Percentiles rank a stretch among this genome's conserved stretches.
Conservation (phyloP, 306 rosid genomes). For the Cicer pinnatifidum region DNA sequence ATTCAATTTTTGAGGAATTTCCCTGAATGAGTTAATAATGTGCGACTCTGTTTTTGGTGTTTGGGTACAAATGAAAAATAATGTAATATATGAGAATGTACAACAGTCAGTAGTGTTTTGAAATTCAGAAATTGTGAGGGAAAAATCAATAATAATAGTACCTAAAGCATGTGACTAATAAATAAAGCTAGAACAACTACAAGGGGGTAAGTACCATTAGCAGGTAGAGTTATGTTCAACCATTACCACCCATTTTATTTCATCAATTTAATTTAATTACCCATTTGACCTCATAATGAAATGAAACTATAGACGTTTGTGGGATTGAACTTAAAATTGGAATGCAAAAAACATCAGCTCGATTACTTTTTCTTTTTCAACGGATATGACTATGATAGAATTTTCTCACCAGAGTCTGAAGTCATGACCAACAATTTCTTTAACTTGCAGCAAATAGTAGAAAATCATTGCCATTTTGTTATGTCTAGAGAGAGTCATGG, state of each 20-base stretch:
- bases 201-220: neutral
- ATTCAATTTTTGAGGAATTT: constrained; percentile 34
- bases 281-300: neutral
- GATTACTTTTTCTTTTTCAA: constrained; percentile 1
- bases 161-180: neutral
- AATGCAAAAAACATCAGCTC: neutral
- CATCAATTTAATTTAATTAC: neutral
- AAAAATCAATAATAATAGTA: neutral
- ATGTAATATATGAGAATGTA: neutral
- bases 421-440: no score
- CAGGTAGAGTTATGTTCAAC: neutral
- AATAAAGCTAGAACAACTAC: neutral
- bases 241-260: neutral
- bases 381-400: neutral
- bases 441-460: no score
- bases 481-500: neutral
- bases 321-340: constrained; percentile 11
- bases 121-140: neutral
- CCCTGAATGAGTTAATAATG: constrained; percentile 22
- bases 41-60: constrained; percentile 4
- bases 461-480: no score
- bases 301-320: neutral
- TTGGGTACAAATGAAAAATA: constrained; percentile 6
- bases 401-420: neutral
- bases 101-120: neutral